Conservation (phyloP, 305 asterid genomes). For the Rubia tinctorum region DNA sequence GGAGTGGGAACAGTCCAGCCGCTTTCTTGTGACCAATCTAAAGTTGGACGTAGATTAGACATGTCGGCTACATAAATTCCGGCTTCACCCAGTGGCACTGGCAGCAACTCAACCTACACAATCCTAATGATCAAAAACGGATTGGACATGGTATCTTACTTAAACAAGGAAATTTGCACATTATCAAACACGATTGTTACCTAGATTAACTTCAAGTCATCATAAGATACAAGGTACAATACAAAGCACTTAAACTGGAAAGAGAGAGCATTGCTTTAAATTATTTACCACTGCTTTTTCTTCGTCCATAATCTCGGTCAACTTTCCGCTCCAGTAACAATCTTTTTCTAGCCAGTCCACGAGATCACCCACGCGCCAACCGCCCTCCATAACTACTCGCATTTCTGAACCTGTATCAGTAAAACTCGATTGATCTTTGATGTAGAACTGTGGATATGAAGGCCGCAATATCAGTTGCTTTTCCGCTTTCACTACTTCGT, state of each 20-base stretch:
- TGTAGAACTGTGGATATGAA: constrained; percentile 44
- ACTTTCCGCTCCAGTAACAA: constrained; percentile 71
- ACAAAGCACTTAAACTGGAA: not conserved
- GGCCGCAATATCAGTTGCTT: constrained; percentile 65
- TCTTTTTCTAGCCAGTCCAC: constrained; percentile 56
- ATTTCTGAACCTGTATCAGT: constrained; percentile 39
- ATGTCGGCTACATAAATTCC: constrained; percentile 32
- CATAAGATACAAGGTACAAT: not conserved
- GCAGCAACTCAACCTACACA: constrained; percentile 52
- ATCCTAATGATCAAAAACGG: constrained; percentile 17
- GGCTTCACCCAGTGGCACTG: constrained; percentile 77
- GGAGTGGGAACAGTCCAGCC: constrained; percentile 65
- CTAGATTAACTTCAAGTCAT: not conserved
- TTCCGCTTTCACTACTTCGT: constrained; percentile 17
- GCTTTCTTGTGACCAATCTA: constrained; percentile 66
- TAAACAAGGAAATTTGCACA: not conserved
- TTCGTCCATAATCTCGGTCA: constrained; percentile 41
- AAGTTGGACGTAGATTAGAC: constrained; percentile 73
- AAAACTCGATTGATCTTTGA: constrained; percentile 26
- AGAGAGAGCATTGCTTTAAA: constrained; percentile 10
- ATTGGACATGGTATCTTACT: constrained; percentile 9
- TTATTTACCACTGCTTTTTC: constrained; percentile 59
- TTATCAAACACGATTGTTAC: not conserved
- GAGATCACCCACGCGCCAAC: constrained; percentile 69
- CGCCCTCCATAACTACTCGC: constrained; percentile 36